Evolutionary conservation across 1,139 yeast species (phyloP).

Genomic region (Pichia sorboxylosa): DNA sequence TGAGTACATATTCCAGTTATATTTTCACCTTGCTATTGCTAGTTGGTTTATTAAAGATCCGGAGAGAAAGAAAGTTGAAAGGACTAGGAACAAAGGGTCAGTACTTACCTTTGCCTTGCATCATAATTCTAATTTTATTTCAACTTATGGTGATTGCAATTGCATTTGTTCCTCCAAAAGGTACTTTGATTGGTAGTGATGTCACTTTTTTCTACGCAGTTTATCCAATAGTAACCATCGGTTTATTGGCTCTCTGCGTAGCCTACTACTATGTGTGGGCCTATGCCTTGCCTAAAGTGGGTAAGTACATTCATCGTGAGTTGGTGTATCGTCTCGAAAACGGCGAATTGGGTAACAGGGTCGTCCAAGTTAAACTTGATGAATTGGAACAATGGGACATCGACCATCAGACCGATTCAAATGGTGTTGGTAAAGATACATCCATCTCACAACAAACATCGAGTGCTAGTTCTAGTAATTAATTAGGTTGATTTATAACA

Average conservation of each 20-base stretch:
- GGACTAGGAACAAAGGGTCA: slow-evolving; percentile 26
- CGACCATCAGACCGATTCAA: slow-evolving; percentile 7
- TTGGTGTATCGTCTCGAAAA: slow-evolving; percentile 25
- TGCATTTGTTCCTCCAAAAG: slow-evolving; percentile 32
- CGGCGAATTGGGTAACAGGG: slow-evolving; percentile 32
- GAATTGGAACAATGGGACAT: slow-evolving; percentile 28
- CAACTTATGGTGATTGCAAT: slow-evolving; percentile 29
- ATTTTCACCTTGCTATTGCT: slow-evolving; percentile 29
- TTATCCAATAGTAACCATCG: slow-evolving; percentile 23
- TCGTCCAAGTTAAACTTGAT: slow-evolving; percentile 26
- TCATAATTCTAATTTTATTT: slow-evolving; percentile 25
- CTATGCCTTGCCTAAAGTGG: slow-evolving; percentile 25
- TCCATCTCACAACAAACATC: too few species aligned
- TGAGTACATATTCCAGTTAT: slow-evolving; percentile 26
- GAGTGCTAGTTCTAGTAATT: too few species aligned
- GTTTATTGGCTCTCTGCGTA: slow-evolving; percentile 25
- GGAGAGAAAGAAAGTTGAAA: slow-evolving; percentile 26
- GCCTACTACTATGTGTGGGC: slow-evolving; percentile 30
- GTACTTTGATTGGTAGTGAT: slow-evolving; percentile 28
- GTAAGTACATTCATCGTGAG: slow-evolving; percentile 27
- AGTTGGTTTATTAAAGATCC: slow-evolving; percentile 28
- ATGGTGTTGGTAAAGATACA: too few species aligned
- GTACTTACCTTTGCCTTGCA: slow-evolving; percentile 25
- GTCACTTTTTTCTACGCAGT: slow-evolving; percentile 26
- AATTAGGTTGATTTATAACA: too few species aligned